Base-by-base conservation (phyloP, 2,329 filamentous ascomycete species). In the Scedosporium dehoogii region DNA sequence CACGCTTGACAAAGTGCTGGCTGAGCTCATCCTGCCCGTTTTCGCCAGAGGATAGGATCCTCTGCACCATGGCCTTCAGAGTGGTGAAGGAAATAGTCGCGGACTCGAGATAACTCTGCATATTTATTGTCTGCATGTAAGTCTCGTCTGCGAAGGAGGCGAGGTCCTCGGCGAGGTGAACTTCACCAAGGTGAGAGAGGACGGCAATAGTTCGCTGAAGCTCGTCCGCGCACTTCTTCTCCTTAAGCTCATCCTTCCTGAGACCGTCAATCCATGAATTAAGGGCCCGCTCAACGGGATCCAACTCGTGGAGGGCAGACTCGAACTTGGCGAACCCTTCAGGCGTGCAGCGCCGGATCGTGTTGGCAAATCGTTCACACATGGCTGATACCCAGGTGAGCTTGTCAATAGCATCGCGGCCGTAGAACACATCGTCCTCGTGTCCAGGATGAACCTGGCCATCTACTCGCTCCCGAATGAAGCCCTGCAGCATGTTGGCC, bases 231-330 rank as follows among this genome's bases (percentile, higher is more conserved):
- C 92, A 92, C 68, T 91, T 88, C 72, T 88, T 85, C 74, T 93
- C 89, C 73, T 92, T 92, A 58, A 97, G 77, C 62, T 96, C 92
- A 67, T 96, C 92, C 60, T 86, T 86, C 66, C 91, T 87, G 62
- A 97, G 73, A 5, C 85, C 85, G 66, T 97, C 92, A 63, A 97
- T 90, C 85, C 92, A 96, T 62, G 83, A 84, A 70, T 96, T 96
- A 59, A 97, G 76, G 0, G 90, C 90, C 63, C 92, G 84, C 75
- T 99, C 94, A 10, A 97, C 91, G 0, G 92, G 91, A 71, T 96
- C 91, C 59, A 97, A 79, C 73, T 97, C 94, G 68, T 91, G 90
- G 63, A 94, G 75, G 2, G 92, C 90, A 51, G 88, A 87, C 68
- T 91, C 88, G 67, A 91, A 94, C 66, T 80, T 85, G 56, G 83